Percentiles rank a stretch among this genome's conserved stretches.
These are phyloP conservation scores for Takakia lepidozioides DNA, from an alignment of 225 moss, liverwort and hornwort genomes.

Conservation along the genomic window DNA sequence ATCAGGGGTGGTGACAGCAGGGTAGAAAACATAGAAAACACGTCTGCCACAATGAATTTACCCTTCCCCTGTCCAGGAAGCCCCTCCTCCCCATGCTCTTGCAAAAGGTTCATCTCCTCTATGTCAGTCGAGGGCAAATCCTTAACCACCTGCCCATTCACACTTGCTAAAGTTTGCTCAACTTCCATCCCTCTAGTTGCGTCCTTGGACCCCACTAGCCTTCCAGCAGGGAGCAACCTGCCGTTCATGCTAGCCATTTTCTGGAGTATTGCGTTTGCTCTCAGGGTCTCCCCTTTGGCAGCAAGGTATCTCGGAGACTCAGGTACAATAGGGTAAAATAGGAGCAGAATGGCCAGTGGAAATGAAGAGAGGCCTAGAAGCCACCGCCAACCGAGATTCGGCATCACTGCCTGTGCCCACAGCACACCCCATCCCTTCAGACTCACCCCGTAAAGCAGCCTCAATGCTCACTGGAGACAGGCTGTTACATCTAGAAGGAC, in stretches of 20 bases:
- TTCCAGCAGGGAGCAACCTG: slow-evolving; percentile 51
- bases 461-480: too few relatives aligned
- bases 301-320: slow-evolving; percentile 81
- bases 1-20: slow-evolving; percentile 67
- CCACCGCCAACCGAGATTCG: slow-evolving; percentile 81
- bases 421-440: background rate
- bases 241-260: slow-evolving; percentile 53
- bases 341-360: slow-evolving; percentile 65
- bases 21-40: slow-evolving; percentile 40
- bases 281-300: slow-evolving; percentile 49
- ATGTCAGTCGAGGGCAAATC: background rate
- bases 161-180: background rate
- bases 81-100: too few relatives aligned
- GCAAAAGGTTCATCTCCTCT: slow-evolving; percentile 19
- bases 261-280: slow-evolving; percentile 50
- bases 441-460: too few relatives aligned
- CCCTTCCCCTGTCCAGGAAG: too few relatives aligned
- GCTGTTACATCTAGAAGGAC: too few relatives aligned
- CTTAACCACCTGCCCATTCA: slow-evolving; percentile 4
- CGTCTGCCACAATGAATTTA: background rate
- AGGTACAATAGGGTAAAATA: slow-evolving; percentile 68
- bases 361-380: slow-evolving; percentile 61
- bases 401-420: slow-evolving; percentile 60
- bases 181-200: slow-evolving; percentile 7
- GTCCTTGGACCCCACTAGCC: slow-evolving; percentile 17